These are phyloP conservation scores for Neckera pumila DNA, from an alignment of 225 moss, liverwort and hornwort genomes.

Conservation along the genomic window DNA sequence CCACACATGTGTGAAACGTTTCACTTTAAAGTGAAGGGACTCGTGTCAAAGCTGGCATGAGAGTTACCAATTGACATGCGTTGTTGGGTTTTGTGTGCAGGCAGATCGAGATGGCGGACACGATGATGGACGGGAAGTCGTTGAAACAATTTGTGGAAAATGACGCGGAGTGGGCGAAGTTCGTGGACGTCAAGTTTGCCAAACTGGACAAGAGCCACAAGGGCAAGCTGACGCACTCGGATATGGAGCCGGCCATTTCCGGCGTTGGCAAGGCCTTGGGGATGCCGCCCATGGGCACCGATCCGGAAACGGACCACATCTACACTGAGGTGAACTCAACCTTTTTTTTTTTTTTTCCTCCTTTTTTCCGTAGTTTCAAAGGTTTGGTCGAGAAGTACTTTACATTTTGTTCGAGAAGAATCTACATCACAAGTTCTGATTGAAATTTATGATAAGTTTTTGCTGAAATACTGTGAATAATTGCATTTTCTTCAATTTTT, in stretches of 20 bases:
- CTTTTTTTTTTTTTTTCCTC: no score
- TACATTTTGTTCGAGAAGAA: no score
- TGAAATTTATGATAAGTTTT: neutral
- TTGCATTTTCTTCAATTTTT: neutral
- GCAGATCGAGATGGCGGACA: conserved; percentile 10
- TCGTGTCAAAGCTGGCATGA: neutral
- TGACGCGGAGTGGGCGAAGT: conserved; percentile 37
- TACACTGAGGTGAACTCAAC: conserved; percentile 47
- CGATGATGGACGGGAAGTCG: conserved; percentile 31
- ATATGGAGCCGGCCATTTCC: conserved; percentile 52
- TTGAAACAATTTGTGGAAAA: conserved; percentile 59
- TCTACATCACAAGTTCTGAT: neutral
- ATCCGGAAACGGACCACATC: conserved; percentile 67
- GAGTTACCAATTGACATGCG: neutral
- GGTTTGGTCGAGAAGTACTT: neutral
- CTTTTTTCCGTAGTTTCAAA: neutral
- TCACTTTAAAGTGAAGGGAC: neutral
- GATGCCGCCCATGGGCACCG: conserved; percentile 55
- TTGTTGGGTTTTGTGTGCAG: neutral
- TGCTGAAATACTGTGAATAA: neutral
- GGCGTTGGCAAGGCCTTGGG: conserved; percentile 61
- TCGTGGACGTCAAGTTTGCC: conserved; percentile 49
- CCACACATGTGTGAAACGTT: neutral
- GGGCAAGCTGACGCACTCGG: conserved; percentile 37
- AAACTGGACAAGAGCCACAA: conserved; percentile 42